Percentiles rank a stretch among this genome's conserved stretches.
Evolutionary conservation across 805 yeast genomes (phyloP).

Genomic region (Cyberlindnera euphorbiae): DNA sequence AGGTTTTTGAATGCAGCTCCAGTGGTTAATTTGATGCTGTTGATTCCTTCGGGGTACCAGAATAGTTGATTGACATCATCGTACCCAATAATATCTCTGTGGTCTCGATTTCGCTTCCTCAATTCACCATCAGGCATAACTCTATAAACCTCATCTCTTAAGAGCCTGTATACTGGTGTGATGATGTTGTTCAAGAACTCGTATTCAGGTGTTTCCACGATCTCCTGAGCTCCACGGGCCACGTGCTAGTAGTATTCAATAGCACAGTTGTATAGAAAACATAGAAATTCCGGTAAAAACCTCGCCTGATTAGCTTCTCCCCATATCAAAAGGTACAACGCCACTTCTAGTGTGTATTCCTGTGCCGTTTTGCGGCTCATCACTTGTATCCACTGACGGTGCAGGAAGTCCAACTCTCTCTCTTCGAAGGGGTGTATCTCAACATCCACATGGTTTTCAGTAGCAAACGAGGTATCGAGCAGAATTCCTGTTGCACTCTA

Average conservation of each 20-base stretch:
- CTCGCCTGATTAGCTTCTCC: conserved; percentile 81
- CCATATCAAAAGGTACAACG: conserved; percentile 75
- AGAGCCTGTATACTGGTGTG: conserved; percentile 63
- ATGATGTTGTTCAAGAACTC: conserved; percentile 60
- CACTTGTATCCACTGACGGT: conserved; percentile 51
- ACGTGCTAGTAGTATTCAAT: conserved; percentile 53
- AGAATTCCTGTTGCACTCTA: no score
- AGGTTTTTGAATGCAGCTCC: conserved; percentile 45
- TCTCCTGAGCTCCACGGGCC: conserved; percentile 19
- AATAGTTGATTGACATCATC: conserved; percentile 87
- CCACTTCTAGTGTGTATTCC: conserved; percentile 58
- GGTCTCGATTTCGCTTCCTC: conserved; percentile 53
- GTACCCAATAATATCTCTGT: conserved; percentile 70
- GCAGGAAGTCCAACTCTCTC: conserved; percentile 68
- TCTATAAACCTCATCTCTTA: conserved; percentile 50
- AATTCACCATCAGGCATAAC: conserved; percentile 41
- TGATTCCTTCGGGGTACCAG: conserved; percentile 77
- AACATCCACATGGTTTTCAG: no score
- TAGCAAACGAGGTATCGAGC: no score
- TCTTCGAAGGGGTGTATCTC: no score
- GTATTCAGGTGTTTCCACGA: conserved; percentile 31
- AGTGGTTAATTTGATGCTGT: conserved; percentile 44
- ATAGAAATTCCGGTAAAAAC: conserved; percentile 83
- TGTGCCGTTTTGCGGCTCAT: conserved; percentile 44
- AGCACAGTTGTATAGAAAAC: conserved; percentile 80